phyloP scores from a whole-genome alignment of 1,139 yeast genomes.

The Blastobotrys indianensis region DNA sequence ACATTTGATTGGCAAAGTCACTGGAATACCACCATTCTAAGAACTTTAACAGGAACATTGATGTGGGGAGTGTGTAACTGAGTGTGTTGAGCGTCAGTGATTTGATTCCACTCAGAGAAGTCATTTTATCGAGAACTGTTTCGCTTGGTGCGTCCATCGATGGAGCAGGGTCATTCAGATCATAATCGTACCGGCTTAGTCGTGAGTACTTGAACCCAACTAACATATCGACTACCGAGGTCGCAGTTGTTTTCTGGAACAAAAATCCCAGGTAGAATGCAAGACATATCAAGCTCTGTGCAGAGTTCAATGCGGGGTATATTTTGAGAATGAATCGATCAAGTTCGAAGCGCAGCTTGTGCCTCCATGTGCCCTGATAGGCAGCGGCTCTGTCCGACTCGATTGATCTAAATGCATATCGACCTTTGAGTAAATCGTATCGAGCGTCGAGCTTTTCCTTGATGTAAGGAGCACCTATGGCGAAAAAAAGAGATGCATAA shows the following conservation, averaged over 20 bases:
- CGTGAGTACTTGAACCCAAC: slow-evolving; percentile 68
- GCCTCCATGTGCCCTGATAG: slow-evolving; percentile 17
- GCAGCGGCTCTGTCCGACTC: slow-evolving; percentile 34
- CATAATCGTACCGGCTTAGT: slow-evolving; percentile 55
- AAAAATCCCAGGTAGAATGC: slow-evolving; percentile 58
- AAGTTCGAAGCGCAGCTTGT: slow-evolving; percentile 25
- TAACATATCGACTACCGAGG: slow-evolving; percentile 56
- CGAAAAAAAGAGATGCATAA: slow-evolving; percentile 52
- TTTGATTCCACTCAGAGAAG: slow-evolving; percentile 10
- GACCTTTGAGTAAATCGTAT: slow-evolving; percentile 61
- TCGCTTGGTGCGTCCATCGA: slow-evolving; percentile 7
- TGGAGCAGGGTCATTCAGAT: slow-evolving; percentile 34
- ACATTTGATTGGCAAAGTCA: slow-evolving; percentile 60
- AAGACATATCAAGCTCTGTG: slow-evolving; percentile 48
- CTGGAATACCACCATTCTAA: slow-evolving; percentile 94
- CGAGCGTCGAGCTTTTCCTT: slow-evolving; percentile 61
- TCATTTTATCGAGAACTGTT: slow-evolving; percentile 6
- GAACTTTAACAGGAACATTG: slow-evolving; percentile 78
- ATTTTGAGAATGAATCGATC: slow-evolving; percentile 48
- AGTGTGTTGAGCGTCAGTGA: slow-evolving; percentile 18
- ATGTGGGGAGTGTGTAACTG: slow-evolving; percentile 61
- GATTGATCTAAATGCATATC: slow-evolving; percentile 46
- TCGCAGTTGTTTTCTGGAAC: slow-evolving; percentile 61
- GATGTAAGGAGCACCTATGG: slow-evolving; percentile 64
- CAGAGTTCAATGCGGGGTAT: slow-evolving; percentile 56